A percentile compares a stretch with the other conserved stretches of the same genome.
These are phyloP conservation scores for Suhomyces bolitotheri DNA, from an alignment of 1,139 yeast species.

Conservation along the genomic window DNA sequence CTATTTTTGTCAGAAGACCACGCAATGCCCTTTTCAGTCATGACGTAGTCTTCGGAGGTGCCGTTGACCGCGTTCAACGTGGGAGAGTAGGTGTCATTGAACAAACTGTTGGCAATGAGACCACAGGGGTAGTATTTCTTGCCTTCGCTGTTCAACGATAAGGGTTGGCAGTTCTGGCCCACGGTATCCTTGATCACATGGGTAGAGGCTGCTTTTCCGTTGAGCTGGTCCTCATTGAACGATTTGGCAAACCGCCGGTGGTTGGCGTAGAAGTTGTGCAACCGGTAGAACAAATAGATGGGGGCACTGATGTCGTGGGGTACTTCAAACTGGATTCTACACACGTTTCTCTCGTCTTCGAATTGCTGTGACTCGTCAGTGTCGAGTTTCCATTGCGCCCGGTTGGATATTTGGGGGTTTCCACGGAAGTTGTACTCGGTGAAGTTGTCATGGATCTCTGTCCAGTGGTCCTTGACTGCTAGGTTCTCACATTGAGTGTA, in stretches of 20 bases:
- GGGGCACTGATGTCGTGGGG: constrained; percentile 76
- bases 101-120: constrained; percentile 86
- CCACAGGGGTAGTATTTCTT: constrained; percentile 88
- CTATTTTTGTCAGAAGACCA: constrained; percentile 82
- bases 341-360: constrained; percentile 61
- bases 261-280: constrained; percentile 85
- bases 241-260: constrained; percentile 93
- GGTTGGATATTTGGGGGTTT: constrained; percentile 13
- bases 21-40: constrained; percentile 75
- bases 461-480: constrained; percentile 56
- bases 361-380: constrained; percentile 51
- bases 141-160: constrained; percentile 57
- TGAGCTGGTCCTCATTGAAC: constrained; percentile 85
- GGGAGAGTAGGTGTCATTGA: constrained; percentile 76
- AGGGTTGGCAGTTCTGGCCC: constrained; percentile 89
- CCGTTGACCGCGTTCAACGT: constrained; percentile 53
- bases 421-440: constrained; percentile 53
- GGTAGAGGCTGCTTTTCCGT: constrained; percentile 66
- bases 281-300: constrained; percentile 73
- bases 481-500: constrained; percentile 69
- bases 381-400: constrained; percentile 69
- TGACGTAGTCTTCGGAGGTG: constrained; percentile 49
- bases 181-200: constrained; percentile 60
- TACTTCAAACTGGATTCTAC: constrained; percentile 76
- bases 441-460: constrained; percentile 62